Conservation (phyloP, 2,329 filamentous ascomycete genomes). For the Amauroascus verrucosus region DNA sequence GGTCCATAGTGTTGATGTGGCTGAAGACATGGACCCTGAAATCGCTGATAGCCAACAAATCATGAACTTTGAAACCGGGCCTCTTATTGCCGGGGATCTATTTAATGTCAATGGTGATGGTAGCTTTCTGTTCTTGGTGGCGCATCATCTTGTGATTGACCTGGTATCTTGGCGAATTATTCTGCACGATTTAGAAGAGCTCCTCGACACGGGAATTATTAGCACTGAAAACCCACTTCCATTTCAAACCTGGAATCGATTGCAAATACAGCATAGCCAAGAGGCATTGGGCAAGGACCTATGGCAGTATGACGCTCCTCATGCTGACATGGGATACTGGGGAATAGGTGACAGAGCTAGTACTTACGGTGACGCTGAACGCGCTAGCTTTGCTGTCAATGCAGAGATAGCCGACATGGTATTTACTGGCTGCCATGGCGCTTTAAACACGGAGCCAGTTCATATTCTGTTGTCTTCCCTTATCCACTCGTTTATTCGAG, state of each 20-base stretch:
- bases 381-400: constrained; percentile 20
- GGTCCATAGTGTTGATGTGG: constrained; percentile 8
- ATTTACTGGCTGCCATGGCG: constrained; percentile 26
- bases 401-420: constrained; percentile 8
- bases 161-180: constrained; percentile 21
- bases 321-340: constrained; percentile 7
- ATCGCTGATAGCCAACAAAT: constrained; percentile 22
- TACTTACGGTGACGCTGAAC: neutral
- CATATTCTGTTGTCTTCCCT: constrained; percentile 31
- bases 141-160: constrained; percentile 19
- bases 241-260: constrained; percentile 27
- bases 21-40: constrained; percentile 15
- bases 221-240: neutral
- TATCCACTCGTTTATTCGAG: constrained; percentile 36
- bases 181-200: constrained; percentile 17
- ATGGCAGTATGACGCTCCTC: neutral
- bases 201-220: constrained; percentile 24
- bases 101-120: neutral
- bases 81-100: constrained; percentile 5
- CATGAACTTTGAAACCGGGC: constrained; percentile 23
- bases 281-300: constrained; percentile 15
- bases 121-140: constrained; percentile 9
- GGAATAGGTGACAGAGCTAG: neutral
- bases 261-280: constrained; percentile 22
- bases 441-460: constrained; percentile 28